Percentiles rank a stretch among this genome's conserved stretches.
Evolutionary conservation across 2,329 filamentous ascomycete genomes (phyloP).

Genomic region (Leptosphaerulina australis): DNA sequence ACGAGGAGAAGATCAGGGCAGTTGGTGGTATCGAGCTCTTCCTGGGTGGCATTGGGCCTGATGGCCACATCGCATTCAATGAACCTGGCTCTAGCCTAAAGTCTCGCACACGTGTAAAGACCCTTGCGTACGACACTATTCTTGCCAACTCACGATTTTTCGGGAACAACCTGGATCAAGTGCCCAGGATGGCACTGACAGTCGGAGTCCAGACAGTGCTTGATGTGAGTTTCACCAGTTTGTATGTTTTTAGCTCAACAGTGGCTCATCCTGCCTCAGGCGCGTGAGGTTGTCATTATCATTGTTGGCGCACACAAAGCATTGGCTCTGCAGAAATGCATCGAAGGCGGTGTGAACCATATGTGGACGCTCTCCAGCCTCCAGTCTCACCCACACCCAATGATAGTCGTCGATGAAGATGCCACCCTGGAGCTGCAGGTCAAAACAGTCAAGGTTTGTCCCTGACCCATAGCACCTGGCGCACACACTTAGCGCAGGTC

Average conservation of each 20-base stretch:
- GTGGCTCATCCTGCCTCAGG: constrained; percentile 46
- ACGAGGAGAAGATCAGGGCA: constrained; percentile 76
- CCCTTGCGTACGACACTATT: constrained; percentile 84
- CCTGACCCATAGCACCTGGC: constrained; percentile 6
- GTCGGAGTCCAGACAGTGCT: constrained; percentile 85
- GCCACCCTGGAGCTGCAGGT: constrained; percentile 57
- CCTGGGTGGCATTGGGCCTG: constrained; percentile 81
- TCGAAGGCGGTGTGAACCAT: constrained; percentile 83
- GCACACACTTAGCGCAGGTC: background rate
- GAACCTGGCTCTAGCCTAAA: constrained; percentile 81
- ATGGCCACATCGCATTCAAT: constrained; percentile 90
- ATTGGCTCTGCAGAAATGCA: constrained; percentile 76
- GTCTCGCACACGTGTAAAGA: constrained; percentile 83
- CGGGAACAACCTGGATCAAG: constrained; percentile 71
- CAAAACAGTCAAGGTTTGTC: constrained; percentile 47
- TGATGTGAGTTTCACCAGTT: constrained; percentile 56
- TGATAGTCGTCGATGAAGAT: constrained; percentile 85
- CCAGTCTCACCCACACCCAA: constrained; percentile 79
- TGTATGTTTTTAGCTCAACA: constrained; percentile 12
- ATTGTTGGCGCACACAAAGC: constrained; percentile 83
- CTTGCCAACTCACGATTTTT: constrained; percentile 87
- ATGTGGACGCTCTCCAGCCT: constrained; percentile 88
- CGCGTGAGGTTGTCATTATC: constrained; percentile 80
- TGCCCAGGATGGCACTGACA: constrained; percentile 82
- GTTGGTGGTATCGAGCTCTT: constrained; percentile 84